Evolutionary conservation across 2,329 filamentous ascomycete species (phyloP).

Genomic region (Colletotrichum theobromicola): DNA sequence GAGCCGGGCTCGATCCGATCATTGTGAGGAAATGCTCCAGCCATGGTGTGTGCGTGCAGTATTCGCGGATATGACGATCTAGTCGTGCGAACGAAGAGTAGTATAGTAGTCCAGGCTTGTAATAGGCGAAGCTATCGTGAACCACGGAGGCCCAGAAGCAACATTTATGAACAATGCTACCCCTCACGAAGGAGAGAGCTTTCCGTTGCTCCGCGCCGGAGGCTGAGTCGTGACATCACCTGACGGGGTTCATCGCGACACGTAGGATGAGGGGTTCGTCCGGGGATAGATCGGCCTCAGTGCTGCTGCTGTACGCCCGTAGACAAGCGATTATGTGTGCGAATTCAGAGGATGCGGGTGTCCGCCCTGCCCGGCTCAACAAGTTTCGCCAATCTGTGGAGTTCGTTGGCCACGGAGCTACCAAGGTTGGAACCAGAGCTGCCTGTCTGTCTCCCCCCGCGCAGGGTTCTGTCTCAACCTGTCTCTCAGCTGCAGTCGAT

Average conservation of each 20-base stretch:
- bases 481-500: neutral
- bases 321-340: neutral
- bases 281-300: conserved; percentile 12
- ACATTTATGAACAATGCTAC: neutral
- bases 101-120: neutral
- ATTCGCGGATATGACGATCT: neutral
- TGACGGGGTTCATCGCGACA: neutral
- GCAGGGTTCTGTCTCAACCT: neutral
- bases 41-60: neutral
- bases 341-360: neutral
- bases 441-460: neutral
- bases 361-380: conserved; percentile 1
- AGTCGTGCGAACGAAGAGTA: neutral
- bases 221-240: conserved; percentile 17
- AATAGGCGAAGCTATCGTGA: neutral
- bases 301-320: neutral
- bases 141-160: neutral
- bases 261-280: neutral
- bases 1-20: conserved; percentile 49
- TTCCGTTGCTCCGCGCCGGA: neutral
- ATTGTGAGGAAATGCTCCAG: neutral
- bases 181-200: neutral
- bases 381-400: neutral
- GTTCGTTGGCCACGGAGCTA: neutral
- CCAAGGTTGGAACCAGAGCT: neutral